Evolutionary conservation across 345 rosid genomes (phyloP), one percentile per base, ranked within the genome.

Genomic region (Bretschneidera sinensis): DNA sequence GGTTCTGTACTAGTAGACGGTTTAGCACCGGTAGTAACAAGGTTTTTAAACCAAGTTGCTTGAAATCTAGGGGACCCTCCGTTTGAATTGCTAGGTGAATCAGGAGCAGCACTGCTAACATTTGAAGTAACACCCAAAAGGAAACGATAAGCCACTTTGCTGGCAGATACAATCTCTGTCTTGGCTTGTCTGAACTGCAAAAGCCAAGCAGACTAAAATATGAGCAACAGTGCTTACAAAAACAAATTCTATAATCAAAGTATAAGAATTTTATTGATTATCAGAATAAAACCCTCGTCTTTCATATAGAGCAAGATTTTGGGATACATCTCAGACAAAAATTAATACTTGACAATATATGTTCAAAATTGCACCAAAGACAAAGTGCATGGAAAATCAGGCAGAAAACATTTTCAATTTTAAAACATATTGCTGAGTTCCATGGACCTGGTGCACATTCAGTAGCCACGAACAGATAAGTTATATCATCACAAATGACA

Each of bases 111-210:
- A 43, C 54, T 76, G 59, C 60, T 43, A 19, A 69, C 66, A 48
- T 75, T 75, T 0, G 95, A 69, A 19, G 87, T 62, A 13, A 83
- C 89, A 22, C 91, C 86, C 43, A 72, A 19, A 43, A 95, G 87
- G 63, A 91, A 91, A 39, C 91, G 89, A 76, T 88, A 95, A 16
- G 97, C 97, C 72, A 86, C 97, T 82, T 85, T 94, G 85, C 99
- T 91, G 24, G 99, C 96, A 34, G 95, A 86, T 47, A 88, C 84
- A 8, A 91, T 80, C 81, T 88, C 99, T 47, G 95, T 87, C 79
- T 85, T 91, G 65, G 99, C 97, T 83, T 88, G 97, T 74, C 85
- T 84, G 20, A 91, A 74, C 99, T 95, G 91, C 76, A 79, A 64
- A 28, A 55, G n/a, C 51, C 61, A 68, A 66, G 6, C 57, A 69